A percentile compares a stretch with the other conserved stretches of the same genome.
phyloP scores from a whole-genome alignment of 2,329 filamentous ascomycete species.

The Fusarium sambucinum region DNA sequence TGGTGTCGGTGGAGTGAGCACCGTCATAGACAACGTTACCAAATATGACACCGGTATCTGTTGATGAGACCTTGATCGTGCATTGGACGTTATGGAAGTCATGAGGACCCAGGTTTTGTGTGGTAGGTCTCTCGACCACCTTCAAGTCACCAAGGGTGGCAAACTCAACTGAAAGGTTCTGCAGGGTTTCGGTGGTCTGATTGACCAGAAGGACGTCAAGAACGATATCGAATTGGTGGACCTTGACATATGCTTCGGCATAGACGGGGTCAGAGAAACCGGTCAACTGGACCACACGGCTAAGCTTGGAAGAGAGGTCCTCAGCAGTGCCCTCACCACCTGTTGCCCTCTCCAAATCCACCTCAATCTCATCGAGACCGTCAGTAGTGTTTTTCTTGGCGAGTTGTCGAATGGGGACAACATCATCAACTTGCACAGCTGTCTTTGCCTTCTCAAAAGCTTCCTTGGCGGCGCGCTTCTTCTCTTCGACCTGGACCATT shows the following conservation, averaged over 20 bases:
- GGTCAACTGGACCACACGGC: conserved; percentile 94
- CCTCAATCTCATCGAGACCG: conserved; percentile 84
- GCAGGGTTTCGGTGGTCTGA: conserved; percentile 94
- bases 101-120: conserved; percentile 93
- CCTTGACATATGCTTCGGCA: conserved; percentile 98
- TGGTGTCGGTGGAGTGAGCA: conserved; percentile 89
- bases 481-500: conserved; percentile 97
- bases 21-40: conserved; percentile 99
- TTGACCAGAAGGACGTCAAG: conserved; percentile 97
- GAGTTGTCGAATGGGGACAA: conserved; percentile 91
- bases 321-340: conserved; percentile 87
- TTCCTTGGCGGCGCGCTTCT: conserved; percentile 95
- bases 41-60: conserved; percentile 98
- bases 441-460: conserved; percentile 93
- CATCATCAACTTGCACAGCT: conserved; percentile 94
- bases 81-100: conserved; percentile 99
- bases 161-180: conserved; percentile 97
- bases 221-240: conserved; percentile 98
- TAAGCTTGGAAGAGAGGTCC: conserved; percentile 92
- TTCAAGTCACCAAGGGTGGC: conserved; percentile 98
- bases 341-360: conserved; percentile 93
- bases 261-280: conserved; percentile 99
- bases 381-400: conserved; percentile 90
- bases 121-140: conserved; percentile 95
- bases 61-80: conserved; percentile 98